Conservation (phyloP, 2,329 filamentous ascomycete species). For the Cercospora beticola region DNA sequence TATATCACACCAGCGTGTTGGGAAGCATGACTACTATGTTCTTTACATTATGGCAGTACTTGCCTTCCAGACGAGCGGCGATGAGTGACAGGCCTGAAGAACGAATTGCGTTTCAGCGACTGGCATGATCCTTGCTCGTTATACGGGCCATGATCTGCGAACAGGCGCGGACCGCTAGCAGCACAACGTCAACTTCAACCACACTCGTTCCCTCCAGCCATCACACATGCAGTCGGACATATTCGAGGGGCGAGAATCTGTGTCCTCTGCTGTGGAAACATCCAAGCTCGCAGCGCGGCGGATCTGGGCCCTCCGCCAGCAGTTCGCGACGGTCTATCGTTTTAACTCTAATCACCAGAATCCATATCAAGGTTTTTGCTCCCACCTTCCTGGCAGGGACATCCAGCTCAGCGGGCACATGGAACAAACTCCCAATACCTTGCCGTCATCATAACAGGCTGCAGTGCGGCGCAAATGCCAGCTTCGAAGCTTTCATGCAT, state of each 20-base stretch:
- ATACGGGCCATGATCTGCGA: slow-evolving; percentile 5
- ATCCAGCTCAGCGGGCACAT: background rate
- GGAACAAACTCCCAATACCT: background rate
- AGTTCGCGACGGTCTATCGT: background rate
- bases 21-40: background rate
- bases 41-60: background rate
- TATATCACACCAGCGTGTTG: background rate
- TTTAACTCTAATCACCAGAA: slow-evolving; percentile 5
- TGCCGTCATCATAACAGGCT: background rate
- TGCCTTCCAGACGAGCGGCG: background rate
- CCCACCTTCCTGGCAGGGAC: background rate
- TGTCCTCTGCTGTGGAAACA: background rate
- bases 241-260: background rate
- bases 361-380: background rate
- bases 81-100: background rate
- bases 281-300: background rate
- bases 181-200: background rate
- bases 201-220: background rate
- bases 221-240: background rate
- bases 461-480: background rate
- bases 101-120: background rate
- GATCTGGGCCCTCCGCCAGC: background rate
- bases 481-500: background rate
- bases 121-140: background rate
- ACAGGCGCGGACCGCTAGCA: slow-evolving; percentile 5